Conservation (phyloP, 495 filamentous ascomycete species). For the Aspergillus carlsbadensis region DNA sequence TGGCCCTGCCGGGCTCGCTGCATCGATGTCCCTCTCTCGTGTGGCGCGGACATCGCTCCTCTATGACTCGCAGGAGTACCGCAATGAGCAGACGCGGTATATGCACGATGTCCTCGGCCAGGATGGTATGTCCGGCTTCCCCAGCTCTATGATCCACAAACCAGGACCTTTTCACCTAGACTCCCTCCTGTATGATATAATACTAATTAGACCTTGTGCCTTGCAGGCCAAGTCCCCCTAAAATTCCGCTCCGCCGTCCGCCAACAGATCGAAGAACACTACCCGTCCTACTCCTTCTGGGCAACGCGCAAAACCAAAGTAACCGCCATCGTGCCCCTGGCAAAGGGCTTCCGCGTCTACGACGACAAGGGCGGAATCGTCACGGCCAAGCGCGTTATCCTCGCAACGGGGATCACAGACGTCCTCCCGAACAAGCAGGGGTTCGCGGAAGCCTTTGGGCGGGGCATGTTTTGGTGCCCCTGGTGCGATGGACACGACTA, state of each 20-base stretch:
- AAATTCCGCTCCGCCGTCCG: background rate
- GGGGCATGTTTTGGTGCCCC: conserved; percentile 50
- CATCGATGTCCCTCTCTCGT: background rate
- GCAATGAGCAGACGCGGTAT: background rate
- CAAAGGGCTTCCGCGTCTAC: conserved; percentile 13
- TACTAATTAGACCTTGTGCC: no score
- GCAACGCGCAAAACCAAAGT: conserved; percentile 12
- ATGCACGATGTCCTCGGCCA: conserved; percentile 8
- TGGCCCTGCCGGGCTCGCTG: conserved; percentile 6
- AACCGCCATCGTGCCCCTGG: conserved; percentile 10
- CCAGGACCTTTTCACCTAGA: background rate
- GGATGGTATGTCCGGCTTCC: conserved; percentile 2
- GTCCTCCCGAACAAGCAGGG: conserved; percentile 41
- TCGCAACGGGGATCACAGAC: conserved; percentile 47
- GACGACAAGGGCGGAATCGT: conserved; percentile 5
- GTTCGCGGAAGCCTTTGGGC: conserved; percentile 41
- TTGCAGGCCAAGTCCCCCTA: background rate
- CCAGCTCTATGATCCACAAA: no score
- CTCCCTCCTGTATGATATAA: background rate
- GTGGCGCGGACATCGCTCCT: background rate
- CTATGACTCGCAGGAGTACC: conserved; percentile 3
- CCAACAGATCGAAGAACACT: background rate
- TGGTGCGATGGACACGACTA: conserved; percentile 53
- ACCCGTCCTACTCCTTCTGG: background rate
- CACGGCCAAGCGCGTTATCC: conserved; percentile 32